Percentiles rank a stretch among this genome's conserved stretches.
These are phyloP conservation scores for Tremella mesenterica DNA, from an alignment of 768 basidiomycete species.

Conservation along the genomic window DNA sequence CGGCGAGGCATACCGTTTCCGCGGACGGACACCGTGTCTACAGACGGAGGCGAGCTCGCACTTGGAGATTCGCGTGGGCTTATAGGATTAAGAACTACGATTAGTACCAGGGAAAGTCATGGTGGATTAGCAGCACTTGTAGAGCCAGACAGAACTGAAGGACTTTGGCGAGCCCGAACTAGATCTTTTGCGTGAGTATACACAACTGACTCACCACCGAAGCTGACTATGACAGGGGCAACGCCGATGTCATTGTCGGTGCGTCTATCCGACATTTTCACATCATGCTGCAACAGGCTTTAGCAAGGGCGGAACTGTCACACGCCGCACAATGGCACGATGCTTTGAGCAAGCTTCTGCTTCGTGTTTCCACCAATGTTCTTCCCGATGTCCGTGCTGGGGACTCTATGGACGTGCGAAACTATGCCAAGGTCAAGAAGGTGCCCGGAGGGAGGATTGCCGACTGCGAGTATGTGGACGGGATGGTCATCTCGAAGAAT, in stretches of 20 bases:
- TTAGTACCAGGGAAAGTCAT: constrained; percentile 34
- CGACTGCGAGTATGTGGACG: constrained; percentile 94
- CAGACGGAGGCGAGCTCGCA: constrained; percentile 18
- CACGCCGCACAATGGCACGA: constrained; percentile 83
- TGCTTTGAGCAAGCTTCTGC: constrained; percentile 66
- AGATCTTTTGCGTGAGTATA: constrained; percentile 77
- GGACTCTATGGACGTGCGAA: constrained; percentile 87
- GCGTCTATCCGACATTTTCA: constrained; percentile 83
- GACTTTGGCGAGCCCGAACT: constrained; percentile 67
- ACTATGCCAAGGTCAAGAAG: constrained; percentile 97
- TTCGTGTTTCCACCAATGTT: constrained; percentile 75
- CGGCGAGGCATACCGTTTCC: constrained; percentile 17
- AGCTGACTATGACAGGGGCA: constrained; percentile 8
- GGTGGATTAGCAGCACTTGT: constrained; percentile 35
- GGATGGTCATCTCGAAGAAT: constrained; percentile 95
- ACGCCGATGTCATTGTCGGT: constrained; percentile 60
- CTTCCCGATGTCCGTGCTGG: constrained; percentile 52
- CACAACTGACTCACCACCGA: background rate
- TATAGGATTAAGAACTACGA: constrained; percentile 26
- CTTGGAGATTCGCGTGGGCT: constrained; percentile 26
- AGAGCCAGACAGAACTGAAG: constrained; percentile 29
- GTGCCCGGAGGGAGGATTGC: constrained; percentile 84
- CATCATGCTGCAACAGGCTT: constrained; percentile 82
- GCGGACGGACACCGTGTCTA: constrained; percentile 27
- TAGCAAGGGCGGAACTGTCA: constrained; percentile 70